Evolutionary conservation across 805 yeast species (phyloP), one percentile per base, ranked within the genome.

Genomic region (Wickerhamiella vanderwaltii): DNA sequence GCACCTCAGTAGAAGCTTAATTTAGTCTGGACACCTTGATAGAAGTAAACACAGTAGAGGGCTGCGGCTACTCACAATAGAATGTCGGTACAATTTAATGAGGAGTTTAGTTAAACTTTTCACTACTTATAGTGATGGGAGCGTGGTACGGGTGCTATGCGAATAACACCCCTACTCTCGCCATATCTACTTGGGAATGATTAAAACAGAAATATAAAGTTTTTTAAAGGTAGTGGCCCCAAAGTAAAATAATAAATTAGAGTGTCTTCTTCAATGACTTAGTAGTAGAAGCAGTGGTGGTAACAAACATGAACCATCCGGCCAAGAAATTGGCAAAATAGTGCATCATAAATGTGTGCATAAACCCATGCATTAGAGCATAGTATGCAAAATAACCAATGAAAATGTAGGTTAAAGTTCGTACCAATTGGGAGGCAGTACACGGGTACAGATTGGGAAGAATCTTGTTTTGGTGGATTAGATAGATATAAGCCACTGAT

Each of bases 271-370:
- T 28, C 5, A 22, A n/a, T n/a, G n/a, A n/a, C n/a, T n/a, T n/a
- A n/a, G n/a, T n/a, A n/a, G n/a, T n/a, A n/a, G n/a, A 23, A 32
- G 18, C 32, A n/a, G 23, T 22, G 6, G 29, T 29, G 4, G 33
- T 33, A 20, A 37, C 25, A 22, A 37, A 37, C 9, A 37, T 37
- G 11, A 37, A n/a, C 40, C 40, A 37, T 15, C 40, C 40, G 15
- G 40, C 40, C 20, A 37, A 13, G 20, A 37, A 37, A 56, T 84
- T 82, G 39, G 79, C 70, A 28, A 83, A 58, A 54, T 81, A 80
- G 53, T 84, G 91, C 39, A 85, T 61, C 81, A 86, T 82, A 58
- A 72, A 85, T 6, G 85, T 66, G 53, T 83, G 84, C 50, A 85
- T 69, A 2, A 78, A 67, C 3, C 94, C 94, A 57, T 75, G 83